These are phyloP conservation scores for Kazachstania africana DNA, from an alignment of 805 yeast species.

Conservation along the genomic window DNA sequence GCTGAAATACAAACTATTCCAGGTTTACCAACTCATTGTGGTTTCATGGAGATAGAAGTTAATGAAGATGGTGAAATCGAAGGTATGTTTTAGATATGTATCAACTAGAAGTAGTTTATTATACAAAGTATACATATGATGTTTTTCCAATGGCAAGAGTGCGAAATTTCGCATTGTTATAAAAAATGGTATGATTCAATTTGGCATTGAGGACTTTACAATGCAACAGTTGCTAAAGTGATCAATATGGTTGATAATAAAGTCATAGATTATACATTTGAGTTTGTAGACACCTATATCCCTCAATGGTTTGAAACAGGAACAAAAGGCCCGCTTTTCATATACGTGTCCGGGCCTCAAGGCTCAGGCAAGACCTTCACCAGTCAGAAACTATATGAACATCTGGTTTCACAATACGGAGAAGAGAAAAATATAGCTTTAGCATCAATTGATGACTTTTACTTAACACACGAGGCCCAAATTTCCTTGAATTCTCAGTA, in stretches of 20 bases:
- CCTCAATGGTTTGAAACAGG: constrained; percentile 14
- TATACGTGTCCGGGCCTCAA: constrained; percentile 62
- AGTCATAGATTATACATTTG: constrained; percentile 4
- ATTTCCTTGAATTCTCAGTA: constrained; percentile 28
- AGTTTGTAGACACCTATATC: constrained; percentile 13
- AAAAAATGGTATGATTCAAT: no score
- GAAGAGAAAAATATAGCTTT: constrained; percentile 29
- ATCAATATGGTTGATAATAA: constrained; percentile 1
- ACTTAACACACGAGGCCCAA: constrained; percentile 58
- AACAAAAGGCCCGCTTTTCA: constrained; percentile 31
- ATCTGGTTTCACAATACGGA: constrained; percentile 29
- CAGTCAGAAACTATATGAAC: constrained; percentile 30
- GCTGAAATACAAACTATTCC: constrained; percentile 97
- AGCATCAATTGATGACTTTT: constrained; percentile 80
- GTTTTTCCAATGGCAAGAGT: no score
- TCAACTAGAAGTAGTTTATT: no score
- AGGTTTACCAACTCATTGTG: constrained; percentile 91
- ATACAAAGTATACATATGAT: no score
- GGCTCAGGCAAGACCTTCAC: constrained; percentile 68
- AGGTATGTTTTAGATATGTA: constrained; percentile 55
- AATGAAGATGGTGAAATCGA: constrained; percentile 83
- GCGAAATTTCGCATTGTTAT: no score
- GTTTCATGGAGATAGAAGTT: constrained; percentile 94
- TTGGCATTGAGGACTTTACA: no score
- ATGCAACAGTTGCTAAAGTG: no score